Conservation (phyloP, 768 basidiomycete species). For the Candolleomyces aberdarensis region DNA sequence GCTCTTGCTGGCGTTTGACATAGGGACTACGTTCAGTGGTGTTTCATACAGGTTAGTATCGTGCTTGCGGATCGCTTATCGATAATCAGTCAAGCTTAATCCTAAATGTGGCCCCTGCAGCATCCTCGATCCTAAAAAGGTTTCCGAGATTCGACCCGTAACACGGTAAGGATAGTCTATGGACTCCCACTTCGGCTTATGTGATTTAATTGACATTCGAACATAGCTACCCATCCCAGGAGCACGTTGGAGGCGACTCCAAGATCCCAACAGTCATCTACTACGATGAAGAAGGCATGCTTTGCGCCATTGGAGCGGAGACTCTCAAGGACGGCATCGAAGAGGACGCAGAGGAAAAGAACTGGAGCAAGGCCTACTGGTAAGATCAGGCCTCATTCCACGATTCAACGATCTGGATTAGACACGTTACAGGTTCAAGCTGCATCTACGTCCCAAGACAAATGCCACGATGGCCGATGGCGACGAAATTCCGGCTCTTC, state of each 20-base stretch:
- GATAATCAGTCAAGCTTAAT: too few species aligned
- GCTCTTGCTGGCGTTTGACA: too few species aligned
- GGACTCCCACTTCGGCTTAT: slow-evolving; percentile 9
- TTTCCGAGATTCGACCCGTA: slow-evolving; percentile 10
- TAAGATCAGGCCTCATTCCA: background rate
- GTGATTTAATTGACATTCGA: slow-evolving; percentile 12
- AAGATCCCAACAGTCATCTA: slow-evolving; percentile 15
- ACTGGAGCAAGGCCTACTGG: slow-evolving; percentile 12
- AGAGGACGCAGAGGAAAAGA: slow-evolving; percentile 11
- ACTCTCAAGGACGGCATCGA: slow-evolving; percentile 12
- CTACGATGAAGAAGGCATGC: slow-evolving; percentile 8
- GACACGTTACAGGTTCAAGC: slow-evolving; percentile 17
- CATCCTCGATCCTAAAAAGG: slow-evolving; percentile 22
- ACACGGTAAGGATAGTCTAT: background rate
- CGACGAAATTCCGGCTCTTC: slow-evolving; percentile 34
- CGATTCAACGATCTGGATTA: background rate
- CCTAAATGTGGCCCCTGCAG: background rate
- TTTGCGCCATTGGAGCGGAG: slow-evolving; percentile 10
- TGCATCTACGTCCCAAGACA: slow-evolving; percentile 29
- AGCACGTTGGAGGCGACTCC: slow-evolving; percentile 11
- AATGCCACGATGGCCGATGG: slow-evolving; percentile 2
- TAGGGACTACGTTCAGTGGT: too few species aligned
- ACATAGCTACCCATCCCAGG: background rate
- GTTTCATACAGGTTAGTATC: too few species aligned
- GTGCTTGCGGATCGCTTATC: too few species aligned